phyloP scores from a whole-genome alignment of 2,329 filamentous ascomycete genomes.

The Alternaria brassicae region DNA sequence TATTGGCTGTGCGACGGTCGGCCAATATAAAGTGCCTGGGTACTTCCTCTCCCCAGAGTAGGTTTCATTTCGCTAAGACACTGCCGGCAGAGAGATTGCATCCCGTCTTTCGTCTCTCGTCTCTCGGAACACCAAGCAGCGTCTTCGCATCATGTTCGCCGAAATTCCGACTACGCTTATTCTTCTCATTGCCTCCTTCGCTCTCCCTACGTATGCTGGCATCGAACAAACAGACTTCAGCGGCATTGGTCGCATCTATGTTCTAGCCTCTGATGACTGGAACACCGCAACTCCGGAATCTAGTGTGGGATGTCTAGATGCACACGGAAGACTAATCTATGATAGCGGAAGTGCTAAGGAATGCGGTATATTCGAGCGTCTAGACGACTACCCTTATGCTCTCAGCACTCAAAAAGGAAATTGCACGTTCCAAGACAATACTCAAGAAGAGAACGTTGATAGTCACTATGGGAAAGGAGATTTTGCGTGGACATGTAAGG shows the following conservation, averaged over 20 bases:
- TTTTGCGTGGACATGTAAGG: slow-evolving; percentile 38
- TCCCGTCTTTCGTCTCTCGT: neutral
- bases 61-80: neutral
- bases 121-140: neutral
- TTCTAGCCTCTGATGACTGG: slow-evolving; percentile 41
- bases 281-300: slow-evolving; percentile 28
- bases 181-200: slow-evolving; percentile 12
- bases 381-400: slow-evolving; percentile 35
- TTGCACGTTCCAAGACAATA: slow-evolving; percentile 41
- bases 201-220: slow-evolving; percentile 21
- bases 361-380: slow-evolving; percentile 37
- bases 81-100: neutral
- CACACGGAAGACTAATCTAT: slow-evolving; percentile 33
- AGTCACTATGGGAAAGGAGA: slow-evolving; percentile 37
- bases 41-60: neutral
- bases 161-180: slow-evolving; percentile 15
- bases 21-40: neutral
- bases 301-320: slow-evolving; percentile 40
- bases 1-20: neutral
- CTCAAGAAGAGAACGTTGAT: slow-evolving; percentile 39
- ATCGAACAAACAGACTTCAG: slow-evolving; percentile 38
- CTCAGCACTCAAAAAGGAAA: slow-evolving; percentile 38
- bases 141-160: slow-evolving; percentile 12
- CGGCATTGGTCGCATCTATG: slow-evolving; percentile 40
- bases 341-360: slow-evolving; percentile 1